Base-by-base conservation (phyloP, 2,329 filamentous ascomycete genomes). In the Apiospora hydei region DNA sequence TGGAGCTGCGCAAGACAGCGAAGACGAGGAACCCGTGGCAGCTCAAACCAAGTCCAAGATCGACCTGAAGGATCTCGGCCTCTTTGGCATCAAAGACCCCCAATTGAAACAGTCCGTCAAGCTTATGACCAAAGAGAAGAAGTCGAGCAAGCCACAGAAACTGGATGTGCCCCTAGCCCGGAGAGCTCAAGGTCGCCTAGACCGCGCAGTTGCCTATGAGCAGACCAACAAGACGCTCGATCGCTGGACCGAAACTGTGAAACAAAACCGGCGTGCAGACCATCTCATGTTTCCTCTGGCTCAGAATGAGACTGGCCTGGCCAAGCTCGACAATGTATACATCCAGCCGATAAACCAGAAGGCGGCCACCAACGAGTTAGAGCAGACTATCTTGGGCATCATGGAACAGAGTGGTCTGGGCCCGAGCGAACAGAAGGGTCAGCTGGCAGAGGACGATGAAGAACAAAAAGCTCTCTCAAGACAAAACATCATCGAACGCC, bases 231-330 rank as follows among this genome's bases (percentile, higher is more conserved):
- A 98, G 82, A 96, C 95, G 0, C 86, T 99, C 38, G 91, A 94
- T 74, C 91, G 94, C 77, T 99, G 96, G 96, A 92, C 92, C 44
- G 96, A 98, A 73, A 98, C 96, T 0, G 95, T 99, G 78, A 97
- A 98, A 83, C 91, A 94, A 44, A 98, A 98, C 82, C 92, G 96
- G 73, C 89, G 94, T 76, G 95, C 96, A 1, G 96, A 98, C 75
- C 94, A 98, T 81, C 86, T 99, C 16, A 87, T 92, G 26, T 99
- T 99, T 78, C 96, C 96, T 6, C 87, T 98, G 0, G 88, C 92
- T 3, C 92, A 94, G 77, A 92, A 91, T 51, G 89, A 91, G 72
- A 90, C 88, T 30, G 87, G 86, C 70, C 81, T 84, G 70, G 87
- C 87, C 41, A 89, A 90, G 26, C 83, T 91, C 30, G 84, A 88